phyloP scores from a whole-genome alignment of 345 rosid genomes.

The Litchi chinensis region DNA sequence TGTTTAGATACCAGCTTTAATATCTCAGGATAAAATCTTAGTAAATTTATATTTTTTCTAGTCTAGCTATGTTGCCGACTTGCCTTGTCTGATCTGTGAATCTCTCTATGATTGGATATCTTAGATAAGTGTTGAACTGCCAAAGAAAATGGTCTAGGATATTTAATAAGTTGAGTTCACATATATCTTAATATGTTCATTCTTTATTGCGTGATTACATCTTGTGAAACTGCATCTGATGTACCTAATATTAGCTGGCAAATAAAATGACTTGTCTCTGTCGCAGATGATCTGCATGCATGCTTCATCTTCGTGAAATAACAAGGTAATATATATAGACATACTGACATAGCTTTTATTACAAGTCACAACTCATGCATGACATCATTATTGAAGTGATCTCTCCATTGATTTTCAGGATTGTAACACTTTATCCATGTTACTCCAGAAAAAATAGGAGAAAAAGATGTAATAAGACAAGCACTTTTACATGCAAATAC shows the following conservation, averaged over 20 bases:
- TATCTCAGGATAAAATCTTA: background rate
- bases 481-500: background rate
- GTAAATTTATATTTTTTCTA: background rate
- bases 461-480: background rate
- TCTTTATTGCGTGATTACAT: background rate
- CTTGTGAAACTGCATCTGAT: constrained; percentile 6
- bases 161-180: background rate
- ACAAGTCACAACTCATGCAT: background rate
- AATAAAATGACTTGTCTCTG: background rate
- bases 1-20: background rate
- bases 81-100: background rate
- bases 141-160: background rate
- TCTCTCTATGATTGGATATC: background rate
- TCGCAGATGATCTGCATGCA: background rate
- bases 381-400: background rate
- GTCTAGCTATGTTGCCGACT: background rate
- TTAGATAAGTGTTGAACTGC: background rate
- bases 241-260: background rate
- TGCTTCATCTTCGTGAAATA: background rate
- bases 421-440: background rate
- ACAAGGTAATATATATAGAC: background rate
- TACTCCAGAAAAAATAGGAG: background rate
- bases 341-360: background rate
- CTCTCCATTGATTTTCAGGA: background rate
- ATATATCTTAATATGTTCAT: background rate